Base-by-base conservation (phyloP, 805 yeast species). In the Spathaspora arborariae region DNA sequence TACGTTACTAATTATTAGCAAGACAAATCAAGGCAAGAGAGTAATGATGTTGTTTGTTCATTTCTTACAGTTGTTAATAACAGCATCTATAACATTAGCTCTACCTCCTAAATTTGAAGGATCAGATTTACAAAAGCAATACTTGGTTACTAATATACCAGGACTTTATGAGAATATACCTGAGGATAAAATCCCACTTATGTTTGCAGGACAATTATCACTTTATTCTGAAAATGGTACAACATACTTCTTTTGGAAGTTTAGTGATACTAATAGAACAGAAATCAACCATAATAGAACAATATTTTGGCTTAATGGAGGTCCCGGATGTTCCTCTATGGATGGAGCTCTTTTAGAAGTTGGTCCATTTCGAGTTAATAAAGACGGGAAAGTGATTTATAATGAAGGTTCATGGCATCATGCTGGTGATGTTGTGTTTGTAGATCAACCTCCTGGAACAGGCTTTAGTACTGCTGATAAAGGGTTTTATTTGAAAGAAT, bases 311-410 rank as follows among this genome's bases (percentile, higher is more conserved):
- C 74, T 94, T 19, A 94, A 94, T 63, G 99, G 99, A 35, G 99
- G 99, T 0, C 99, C 99, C 0, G 99, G 99, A 0, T 94, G 99
- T 63, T 90, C 97, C 1, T 90, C 97, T 0, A 82, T 92, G 94
- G 99, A 94, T 65, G 99, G 99, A 13, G 96, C 96, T 0, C 62
- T 94, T 52, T 80, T 91, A 80, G 99, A 94, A 63, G 68, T 83
- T 2, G 99, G 99, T 0, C 98, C 99, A 0, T 78, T 89, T 39
- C 73, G 96, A 45, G 76, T 89, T 16, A 67, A 70, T 53, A 54
- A 60, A 0, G 58, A 76, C 7, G 50, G 53, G 11, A 61, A 73
- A 44, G 75, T 88, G 7, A 64, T 60, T 11, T 64, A 71, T 45
- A 88, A 88, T 63, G 58, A 71, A 1, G 97, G 96, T 0, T 78